These are phyloP conservation scores for Krasilnikovozyma curviuscula DNA, from an alignment of 768 basidiomycete genomes.

Conservation along the genomic window DNA sequence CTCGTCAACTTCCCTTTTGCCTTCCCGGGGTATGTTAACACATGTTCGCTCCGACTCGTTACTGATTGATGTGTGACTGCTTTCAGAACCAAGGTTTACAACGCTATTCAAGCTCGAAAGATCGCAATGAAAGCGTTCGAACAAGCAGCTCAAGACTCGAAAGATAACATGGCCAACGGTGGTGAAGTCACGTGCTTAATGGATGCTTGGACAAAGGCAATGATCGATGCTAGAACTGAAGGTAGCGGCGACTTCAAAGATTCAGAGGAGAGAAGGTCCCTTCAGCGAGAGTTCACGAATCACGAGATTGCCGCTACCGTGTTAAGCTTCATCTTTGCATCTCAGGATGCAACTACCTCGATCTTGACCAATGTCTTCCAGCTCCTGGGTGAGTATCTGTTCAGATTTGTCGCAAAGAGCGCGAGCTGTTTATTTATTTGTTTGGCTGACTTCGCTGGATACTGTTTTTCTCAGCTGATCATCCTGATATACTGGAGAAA, in stretches of 20 bases:
- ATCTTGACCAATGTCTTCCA: slow-evolving; percentile 93
- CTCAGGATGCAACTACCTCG: slow-evolving; percentile 95
- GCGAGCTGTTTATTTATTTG: too few relatives aligned
- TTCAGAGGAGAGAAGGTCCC: slow-evolving; percentile 43
- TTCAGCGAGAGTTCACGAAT: slow-evolving; percentile 56
- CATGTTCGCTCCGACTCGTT: too few relatives aligned
- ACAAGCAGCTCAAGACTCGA: slow-evolving; percentile 57
- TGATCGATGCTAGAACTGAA: slow-evolving; percentile 35
- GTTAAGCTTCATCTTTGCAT: slow-evolving; percentile 73
- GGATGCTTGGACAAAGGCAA: slow-evolving; percentile 70
- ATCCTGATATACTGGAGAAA: slow-evolving; percentile 71
- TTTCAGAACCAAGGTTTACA: slow-evolving; percentile 94
- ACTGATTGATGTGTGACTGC: too few relatives aligned
- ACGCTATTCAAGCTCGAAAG: slow-evolving; percentile 79
- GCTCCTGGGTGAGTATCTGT: too few relatives aligned
- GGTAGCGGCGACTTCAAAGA: slow-evolving; percentile 20
- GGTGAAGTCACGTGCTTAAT: slow-evolving; percentile 67
- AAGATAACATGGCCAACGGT: slow-evolving; percentile 60
- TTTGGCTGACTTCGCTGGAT: too few relatives aligned
- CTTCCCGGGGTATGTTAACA: too few relatives aligned
- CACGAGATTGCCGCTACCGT: slow-evolving; percentile 93
- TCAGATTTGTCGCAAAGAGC: too few relatives aligned
- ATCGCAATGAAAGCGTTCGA: slow-evolving; percentile 46
- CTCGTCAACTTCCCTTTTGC: slow-evolving; percentile 97
- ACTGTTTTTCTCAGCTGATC: too few relatives aligned